Base-by-base conservation (phyloP, 805 yeast species). In the Starmerella bombi region DNA sequence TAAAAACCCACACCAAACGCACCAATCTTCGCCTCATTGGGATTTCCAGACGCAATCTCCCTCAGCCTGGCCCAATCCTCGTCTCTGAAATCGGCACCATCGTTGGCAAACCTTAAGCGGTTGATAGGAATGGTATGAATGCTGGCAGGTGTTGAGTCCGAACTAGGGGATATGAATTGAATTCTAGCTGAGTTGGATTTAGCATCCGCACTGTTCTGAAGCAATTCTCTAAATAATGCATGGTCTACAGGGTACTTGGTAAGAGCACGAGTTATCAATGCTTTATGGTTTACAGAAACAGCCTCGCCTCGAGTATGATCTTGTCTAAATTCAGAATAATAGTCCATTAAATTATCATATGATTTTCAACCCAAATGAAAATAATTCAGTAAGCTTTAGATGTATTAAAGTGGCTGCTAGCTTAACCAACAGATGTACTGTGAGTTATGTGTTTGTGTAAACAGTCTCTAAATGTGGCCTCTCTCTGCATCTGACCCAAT, bases 1-100 rank as follows among this genome's bases (percentile, higher is more conserved):
- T 80, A 80, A 54, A 77, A 80, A 1, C 67, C 67, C 6, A 63
- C 67, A 5, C 67, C 67, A 44, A 63, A 63, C 2, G 67, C 67
- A 10, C 67, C 67, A 25, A 63, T 63, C 38, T 63, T 63, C 14
- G 62, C 43, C 41, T 63, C 67, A 36, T 63, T 63, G 5, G 67
- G 67, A 46, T 63, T 63, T 2, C 67, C 67, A 34, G 60, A 57
- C 5, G 67, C 67, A 34, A 63, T 63, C 36, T 63, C 67, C 15
- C 55, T 46, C 18, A 63, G 50, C 8, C 67, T 57, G 34, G 47
- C 51, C 67, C 67, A 63, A 39, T 63, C 67, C 22, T 58, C 62
- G 1, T 46, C 51, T 3, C 53, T 53, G 43, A 63, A 63, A 19
- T 48, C 49, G 29, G 48, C 46, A 28, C 67, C 67, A 36, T 63